Base-by-base conservation (phyloP, 2,329 filamentous ascomycete genomes). In the Hymenoscyphus infarciens region DNA sequence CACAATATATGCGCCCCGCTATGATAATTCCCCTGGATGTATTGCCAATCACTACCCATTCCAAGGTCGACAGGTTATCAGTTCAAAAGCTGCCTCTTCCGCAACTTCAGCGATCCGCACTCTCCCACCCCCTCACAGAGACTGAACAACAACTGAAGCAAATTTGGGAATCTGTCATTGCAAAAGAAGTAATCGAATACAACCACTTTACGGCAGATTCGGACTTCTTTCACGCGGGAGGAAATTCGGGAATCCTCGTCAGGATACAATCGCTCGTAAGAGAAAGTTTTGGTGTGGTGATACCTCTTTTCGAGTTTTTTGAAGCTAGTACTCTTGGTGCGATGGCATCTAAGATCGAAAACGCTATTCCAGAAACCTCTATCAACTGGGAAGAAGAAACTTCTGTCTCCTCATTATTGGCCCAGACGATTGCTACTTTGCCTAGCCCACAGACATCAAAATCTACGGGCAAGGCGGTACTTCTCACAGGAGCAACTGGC, bases 401-500 rank as follows among this genome's bases (percentile, higher is more conserved):
- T 33, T 56, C 59, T 8, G 61, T 59, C 0, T 22, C 35, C 33
- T 6, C 16, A 6, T 11, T 8, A 45, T 45, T 45, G 11, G 10
- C 13, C 8, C 1, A 56, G 7, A 22, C 16, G 10, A 49, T 31
- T 31, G 25, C 22, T 33, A 29, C n/a, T 16, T 7, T 10, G 2
- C n/a, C 49, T 19, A 13, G 5, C 19, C 8, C 29, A 3, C 15
- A 7, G 2, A 5, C 15, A 10, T 31, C 57, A 10, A 52, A 61
- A 29, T 3, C 39, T 5, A 52, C 52, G 25, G 38, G 27, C 22
- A 56, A 56, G 31, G 33, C 45, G 7, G 56, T 22, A 59, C 65
- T 77, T 7, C 61, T 79, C 2, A 80, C 78, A 0, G 78, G 78
- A 0, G 69, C 75, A 2, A 75, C 75, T 4, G 76, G 75, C 0